Percentiles rank a stretch among this genome's conserved stretches.
Evolutionary conservation across 495 filamentous ascomycete species (phyloP).

Genomic region (Darksidea phi): DNA sequence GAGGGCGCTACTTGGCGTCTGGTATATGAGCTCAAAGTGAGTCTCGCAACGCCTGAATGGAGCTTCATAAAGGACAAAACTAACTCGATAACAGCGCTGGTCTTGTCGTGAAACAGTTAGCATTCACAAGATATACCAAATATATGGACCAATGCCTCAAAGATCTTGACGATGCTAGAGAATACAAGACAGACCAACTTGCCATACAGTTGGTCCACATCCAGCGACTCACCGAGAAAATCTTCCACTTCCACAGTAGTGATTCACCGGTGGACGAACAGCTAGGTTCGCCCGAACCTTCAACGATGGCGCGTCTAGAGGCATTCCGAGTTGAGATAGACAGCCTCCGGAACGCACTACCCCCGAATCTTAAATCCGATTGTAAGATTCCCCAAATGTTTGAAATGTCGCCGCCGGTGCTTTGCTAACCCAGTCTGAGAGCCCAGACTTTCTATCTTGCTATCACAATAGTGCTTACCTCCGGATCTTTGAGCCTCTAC

Average conservation of each 20-base stretch:
- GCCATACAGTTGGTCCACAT: conserved; percentile 16
- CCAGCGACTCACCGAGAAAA: conserved; percentile 16
- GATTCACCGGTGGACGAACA: conserved; percentile 18
- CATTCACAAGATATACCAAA: conserved; percentile 20
- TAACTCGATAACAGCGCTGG: conserved; percentile 16
- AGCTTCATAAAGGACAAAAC: conserved; percentile 21
- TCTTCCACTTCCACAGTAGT: conserved; percentile 19
- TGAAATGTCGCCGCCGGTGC: conserved; percentile 15
- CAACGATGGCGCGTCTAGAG: conserved; percentile 14
- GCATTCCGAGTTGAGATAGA: conserved; percentile 20
- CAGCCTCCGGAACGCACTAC: conserved; percentile 16
- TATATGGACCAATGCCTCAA: conserved; percentile 20
- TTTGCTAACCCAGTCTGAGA: conserved; percentile 13
- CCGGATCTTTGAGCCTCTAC: conserved; percentile 18
- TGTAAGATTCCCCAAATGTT: conserved; percentile 19
- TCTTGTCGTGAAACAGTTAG: conserved; percentile 19
- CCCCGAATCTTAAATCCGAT: conserved; percentile 15
- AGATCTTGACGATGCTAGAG: conserved; percentile 21
- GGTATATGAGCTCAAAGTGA: conserved; percentile 23
- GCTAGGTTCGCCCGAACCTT: conserved; percentile 8
- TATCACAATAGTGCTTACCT: conserved; percentile 19
- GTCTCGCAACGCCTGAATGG: conserved; percentile 17
- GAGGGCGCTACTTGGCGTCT: conserved; percentile 20
- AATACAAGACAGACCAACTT: conserved; percentile 21
- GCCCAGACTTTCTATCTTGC: conserved; percentile 20